Evolutionary conservation across 2,329 filamentous ascomycete species (phyloP), one percentile per base, ranked within the genome.

Genomic region (Iodosphaeria phyllophila): DNA sequence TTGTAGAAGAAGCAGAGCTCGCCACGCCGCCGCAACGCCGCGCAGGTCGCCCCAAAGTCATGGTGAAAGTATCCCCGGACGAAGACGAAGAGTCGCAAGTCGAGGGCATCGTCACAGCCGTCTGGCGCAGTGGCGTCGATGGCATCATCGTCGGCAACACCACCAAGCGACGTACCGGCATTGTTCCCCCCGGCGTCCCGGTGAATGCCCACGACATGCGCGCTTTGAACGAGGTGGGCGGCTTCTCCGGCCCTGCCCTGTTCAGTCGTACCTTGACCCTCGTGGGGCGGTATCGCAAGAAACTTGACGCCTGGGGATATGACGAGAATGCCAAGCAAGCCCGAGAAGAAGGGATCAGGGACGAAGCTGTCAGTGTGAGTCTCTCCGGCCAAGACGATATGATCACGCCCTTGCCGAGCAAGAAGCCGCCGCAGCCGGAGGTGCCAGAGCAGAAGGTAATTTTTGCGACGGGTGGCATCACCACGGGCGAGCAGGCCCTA

Each of bases 31-130:
- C n/a, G n/a, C n/a, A n/a, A n/a, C 56, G 65, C 36, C 57, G 58
- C 32, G 64, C 75, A 8, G 60, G 76, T 15, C 63, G 84, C 35
- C 80, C 79, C 1, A 70, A 60, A 29, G 80, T 98, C 29, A 92
- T 98, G 80, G 89, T 98, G 40, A 98, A 98, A 57, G 86, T 98
- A 12, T 92, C 80, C 30, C 89, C 89, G 0, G 89, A 98, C 39
- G 89, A 95, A 52, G 82, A 93, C 45, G 70, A 75, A 12, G 72
- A 83, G 26, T 58, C 71, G 28, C 83, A 98, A 46, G 68, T 98
- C 32, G 64, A 74, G 20, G 89, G 84, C 6, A 92, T 98, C 28
- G 86, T 82, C 31, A 68, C 83, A 37, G 84, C 84, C 0, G 73
- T 92, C 8, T 76, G 71, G 58, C 59, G 60, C 36, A 82, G 78